A percentile compares a stretch with the other conserved stretches of the same genome.
Evolutionary conservation across 805 yeast genomes (phyloP).

Genomic region (Schwanniomyces polymorphus): DNA sequence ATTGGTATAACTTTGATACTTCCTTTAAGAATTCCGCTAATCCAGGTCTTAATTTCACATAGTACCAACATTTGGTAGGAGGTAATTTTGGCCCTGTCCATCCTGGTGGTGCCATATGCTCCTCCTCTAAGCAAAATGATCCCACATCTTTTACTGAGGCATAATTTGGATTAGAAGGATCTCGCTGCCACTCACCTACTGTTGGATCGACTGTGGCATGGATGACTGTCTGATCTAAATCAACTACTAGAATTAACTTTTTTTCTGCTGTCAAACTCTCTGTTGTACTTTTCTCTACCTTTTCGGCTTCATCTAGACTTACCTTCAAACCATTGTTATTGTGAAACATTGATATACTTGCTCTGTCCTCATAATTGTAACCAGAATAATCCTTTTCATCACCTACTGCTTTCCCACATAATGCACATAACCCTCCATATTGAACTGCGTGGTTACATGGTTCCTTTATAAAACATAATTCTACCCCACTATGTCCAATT

Average conservation of each 20-base stretch:
- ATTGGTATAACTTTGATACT: slow-evolving; percentile 68
- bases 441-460: slow-evolving; percentile 93
- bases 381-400: slow-evolving; percentile 74
- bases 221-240: slow-evolving; percentile 94
- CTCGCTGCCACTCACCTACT: slow-evolving; percentile 93
- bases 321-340: slow-evolving; percentile 83
- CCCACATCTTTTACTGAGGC: slow-evolving; percentile 80
- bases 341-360: slow-evolving; percentile 87
- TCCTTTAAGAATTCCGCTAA: slow-evolving; percentile 67
- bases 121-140: slow-evolving; percentile 78
- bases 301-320: slow-evolving; percentile 81
- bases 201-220: slow-evolving; percentile 98
- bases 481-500: slow-evolving; percentile 45
- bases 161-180: slow-evolving; percentile 81
- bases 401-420: slow-evolving; percentile 81
- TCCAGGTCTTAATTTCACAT: slow-evolving; percentile 91
- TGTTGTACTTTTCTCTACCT: slow-evolving; percentile 70
- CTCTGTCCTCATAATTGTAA: slow-evolving; percentile 65
- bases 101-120: slow-evolving; percentile 54
- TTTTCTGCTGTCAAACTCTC: slow-evolving; percentile 56
- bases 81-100: slow-evolving; percentile 63
- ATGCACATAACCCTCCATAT: slow-evolving; percentile 91
- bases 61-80: slow-evolving; percentile 76
- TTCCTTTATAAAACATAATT: slow-evolving; percentile 62
- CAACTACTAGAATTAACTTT: slow-evolving; percentile 88